phyloP scores from a whole-genome alignment of 495 filamentous ascomycete genomes.

The Aspergillus affinis region DNA sequence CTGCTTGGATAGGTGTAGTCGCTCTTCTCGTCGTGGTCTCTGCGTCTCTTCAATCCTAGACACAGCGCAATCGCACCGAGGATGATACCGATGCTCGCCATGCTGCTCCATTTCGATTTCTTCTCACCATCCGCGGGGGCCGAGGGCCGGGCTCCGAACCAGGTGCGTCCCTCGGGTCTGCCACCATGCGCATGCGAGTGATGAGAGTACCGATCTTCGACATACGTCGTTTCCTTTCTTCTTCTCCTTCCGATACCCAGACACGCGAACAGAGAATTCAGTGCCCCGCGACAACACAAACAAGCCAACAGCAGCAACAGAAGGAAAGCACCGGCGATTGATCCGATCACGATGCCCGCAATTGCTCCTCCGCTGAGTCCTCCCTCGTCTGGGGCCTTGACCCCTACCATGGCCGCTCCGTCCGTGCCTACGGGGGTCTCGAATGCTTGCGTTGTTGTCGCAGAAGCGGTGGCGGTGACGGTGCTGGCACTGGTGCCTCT shows the following conservation, averaged over 20 bases:
- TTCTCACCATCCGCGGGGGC: conserved; percentile 45
- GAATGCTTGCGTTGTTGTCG: conserved; percentile 61
- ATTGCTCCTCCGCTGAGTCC: conserved; percentile 81
- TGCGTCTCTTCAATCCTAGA: conserved; percentile 70
- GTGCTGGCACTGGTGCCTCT: conserved; percentile 68
- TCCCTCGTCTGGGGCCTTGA: conserved; percentile 39
- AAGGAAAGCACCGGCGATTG: conserved; percentile 71
- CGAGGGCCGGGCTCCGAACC: conserved; percentile 65
- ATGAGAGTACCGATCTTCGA: conserved; percentile 69
- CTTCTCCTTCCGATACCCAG: conserved; percentile 57
- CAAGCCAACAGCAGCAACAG: conserved; percentile 73
- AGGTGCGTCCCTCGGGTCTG: conserved; percentile 58
- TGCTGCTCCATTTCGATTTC: conserved; percentile 58
- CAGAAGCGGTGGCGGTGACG: conserved; percentile 52
- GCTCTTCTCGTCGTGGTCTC: conserved; percentile 47
- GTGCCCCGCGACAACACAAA: conserved; percentile 65
- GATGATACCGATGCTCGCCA: conserved; percentile 57
- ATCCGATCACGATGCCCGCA: conserved; percentile 91
- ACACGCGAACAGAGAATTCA: conserved; percentile 63
- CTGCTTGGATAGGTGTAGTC: conserved; percentile 46
- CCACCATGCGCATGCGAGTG: conserved; percentile 41
- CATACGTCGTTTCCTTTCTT: conserved; percentile 55
- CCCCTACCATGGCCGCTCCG: conserved; percentile 46
- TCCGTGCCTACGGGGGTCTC: conserved; percentile 56
- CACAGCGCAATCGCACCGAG: conserved; percentile 67